Base-by-base conservation (phyloP, 768 basidiomycete genomes). In the Russula brevipes region DNA sequence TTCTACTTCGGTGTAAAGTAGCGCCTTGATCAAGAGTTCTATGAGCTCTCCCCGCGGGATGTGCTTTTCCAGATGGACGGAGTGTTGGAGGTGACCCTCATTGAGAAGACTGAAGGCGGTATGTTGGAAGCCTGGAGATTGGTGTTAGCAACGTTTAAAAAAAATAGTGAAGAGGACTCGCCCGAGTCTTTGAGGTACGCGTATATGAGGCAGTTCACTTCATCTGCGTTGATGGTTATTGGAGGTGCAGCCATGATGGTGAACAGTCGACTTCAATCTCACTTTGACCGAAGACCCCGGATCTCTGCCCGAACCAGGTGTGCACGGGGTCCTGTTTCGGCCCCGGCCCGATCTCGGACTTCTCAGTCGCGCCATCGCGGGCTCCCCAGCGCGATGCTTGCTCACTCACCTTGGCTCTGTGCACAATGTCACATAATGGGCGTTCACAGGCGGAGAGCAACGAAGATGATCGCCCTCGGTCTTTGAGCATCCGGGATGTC, bases 171-270 rank as follows among this genome's bases (percentile, higher is more conserved):
- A 19, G 54, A 44, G 54, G 42, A 69, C 65, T 41, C 66, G 89
- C 91, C 91, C 38, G 89, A 91, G 69, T 94, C 91, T 67, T 86
- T 79, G 66, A 94, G 84, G 70, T 92, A 94, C 2, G 91, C 81
- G 73, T 93, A 85, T 52, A 94, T 86, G 65, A 93, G 82, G 69
- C 87, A 89, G 72, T 94, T 94, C 64, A 94, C 80, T 72, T 93
- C 89, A 67, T 92, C 90, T 42, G 90, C 87, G 45, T 85, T 83
- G 66, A 91, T 87, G 38, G 80, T 79, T 53, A 88, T 80, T 54
- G 81, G 80, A 59, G 79, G 59, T 24, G 69, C 56, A 1, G 69
- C 69, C 69, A 70, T 70, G 54, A 38, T n/a, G 10, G 9, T 42
- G 41, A 42, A 14, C 38, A 39, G 38, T 11, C 16, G 11, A 24